phyloP scores from a whole-genome alignment of 1,139 yeast genomes.

The Candida buenavistaensis region DNA sequence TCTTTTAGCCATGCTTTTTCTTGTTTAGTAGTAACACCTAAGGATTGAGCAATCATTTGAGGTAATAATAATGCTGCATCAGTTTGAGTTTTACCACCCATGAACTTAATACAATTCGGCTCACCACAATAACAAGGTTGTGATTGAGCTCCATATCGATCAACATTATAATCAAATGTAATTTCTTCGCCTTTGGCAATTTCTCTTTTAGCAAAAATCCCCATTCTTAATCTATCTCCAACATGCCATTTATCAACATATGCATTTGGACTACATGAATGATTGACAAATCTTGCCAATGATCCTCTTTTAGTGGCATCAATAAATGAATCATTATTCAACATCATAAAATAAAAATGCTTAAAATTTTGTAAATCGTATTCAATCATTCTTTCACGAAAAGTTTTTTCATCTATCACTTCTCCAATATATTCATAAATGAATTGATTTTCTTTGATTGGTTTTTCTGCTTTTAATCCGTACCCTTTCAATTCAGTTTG shows the following conservation, averaged over 20 bases:
- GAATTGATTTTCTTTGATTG: conserved; percentile 63
- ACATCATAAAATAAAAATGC: conserved; percentile 97
- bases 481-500: conserved; percentile 84
- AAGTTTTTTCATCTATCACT: conserved; percentile 75
- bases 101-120: conserved; percentile 83
- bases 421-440: conserved; percentile 94
- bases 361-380: conserved; percentile 72
- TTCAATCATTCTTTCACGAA: conserved; percentile 68
- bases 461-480: conserved; percentile 73
- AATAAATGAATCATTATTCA: conserved; percentile 87
- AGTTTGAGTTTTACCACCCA: conserved; percentile 97
- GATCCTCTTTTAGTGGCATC: conserved; percentile 92
- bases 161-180: conserved; percentile 94
- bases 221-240: conserved; percentile 87
- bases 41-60: conserved; percentile 78
- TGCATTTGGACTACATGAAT: conserved; percentile 92
- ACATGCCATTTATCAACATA: conserved; percentile 98
- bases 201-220: conserved; percentile 80
- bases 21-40: conserved; percentile 67
- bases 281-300: conserved; percentile 88
- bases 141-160: conserved; percentile 91
- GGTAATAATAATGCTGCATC: conserved; percentile 85
- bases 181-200: conserved; percentile 85
- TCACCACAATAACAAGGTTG: conserved; percentile 97
- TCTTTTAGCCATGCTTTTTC: conserved; percentile 67